Evolutionary conservation across 164 flowering plant genomes (phyloP).

Genomic region (Taxillus chinensis): DNA sequence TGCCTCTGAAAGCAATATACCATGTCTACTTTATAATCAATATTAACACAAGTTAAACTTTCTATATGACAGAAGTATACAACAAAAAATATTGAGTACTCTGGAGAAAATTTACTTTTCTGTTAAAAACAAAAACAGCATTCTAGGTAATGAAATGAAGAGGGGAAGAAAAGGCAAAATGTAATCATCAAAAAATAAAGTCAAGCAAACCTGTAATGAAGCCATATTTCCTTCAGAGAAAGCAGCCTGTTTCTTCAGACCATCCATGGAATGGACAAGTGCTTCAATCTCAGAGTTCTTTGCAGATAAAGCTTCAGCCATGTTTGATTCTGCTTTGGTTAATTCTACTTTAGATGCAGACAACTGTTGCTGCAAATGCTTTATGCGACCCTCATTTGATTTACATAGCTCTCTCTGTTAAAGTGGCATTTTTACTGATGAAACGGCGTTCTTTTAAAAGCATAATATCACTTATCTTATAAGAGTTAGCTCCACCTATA

Average conservation of each 20-base stretch:
- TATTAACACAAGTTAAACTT: too few species aligned
- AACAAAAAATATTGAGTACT: too few species aligned
- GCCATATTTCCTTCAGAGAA: constrained; percentile 82
- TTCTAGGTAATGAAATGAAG: too few species aligned
- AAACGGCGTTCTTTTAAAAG: constrained; percentile 2
- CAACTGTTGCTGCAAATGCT: constrained; percentile 74
- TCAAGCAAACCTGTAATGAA: constrained; percentile 62
- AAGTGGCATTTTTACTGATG: constrained; percentile 1
- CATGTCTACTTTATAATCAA: too few species aligned
- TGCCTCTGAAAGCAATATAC: too few species aligned
- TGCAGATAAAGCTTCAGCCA: constrained; percentile 80
- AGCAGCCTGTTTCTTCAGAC: constrained; percentile 81
- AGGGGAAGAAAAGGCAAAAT: background rate
- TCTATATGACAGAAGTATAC: too few species aligned
- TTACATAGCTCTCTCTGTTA: constrained; percentile 76
- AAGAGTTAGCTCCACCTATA: background rate
- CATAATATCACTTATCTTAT: background rate
- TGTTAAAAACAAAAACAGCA: too few species aligned
- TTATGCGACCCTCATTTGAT: constrained; percentile 64
- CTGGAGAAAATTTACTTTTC: too few species aligned
- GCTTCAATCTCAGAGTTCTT: constrained; percentile 89
- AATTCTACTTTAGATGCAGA: constrained; percentile 58
- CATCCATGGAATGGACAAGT: constrained; percentile 62
- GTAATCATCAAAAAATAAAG: background rate
- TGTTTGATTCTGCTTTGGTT: constrained; percentile 59